These are phyloP conservation scores for Penicillium expansum DNA, from an alignment of 2,329 filamentous ascomycete species.

Conservation along the genomic window DNA sequence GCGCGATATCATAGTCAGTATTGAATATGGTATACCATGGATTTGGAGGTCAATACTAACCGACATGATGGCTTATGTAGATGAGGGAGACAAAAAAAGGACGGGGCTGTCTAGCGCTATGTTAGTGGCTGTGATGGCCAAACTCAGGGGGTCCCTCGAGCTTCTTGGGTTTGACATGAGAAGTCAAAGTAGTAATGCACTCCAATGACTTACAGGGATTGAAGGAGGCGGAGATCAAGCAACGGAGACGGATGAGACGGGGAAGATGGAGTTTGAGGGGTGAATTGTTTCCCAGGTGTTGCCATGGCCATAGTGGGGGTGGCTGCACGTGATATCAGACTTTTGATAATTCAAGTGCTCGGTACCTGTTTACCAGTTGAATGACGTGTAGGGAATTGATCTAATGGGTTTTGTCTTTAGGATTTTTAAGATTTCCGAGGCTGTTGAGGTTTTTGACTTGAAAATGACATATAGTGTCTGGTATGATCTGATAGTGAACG, in stretches of 20 bases:
- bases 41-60: conserved; percentile 24
- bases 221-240: conserved; percentile 10
- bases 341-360: conserved; percentile 17
- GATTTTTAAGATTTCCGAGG: neutral
- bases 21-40: neutral
- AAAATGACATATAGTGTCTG: neutral
- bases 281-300: conserved; percentile 33
- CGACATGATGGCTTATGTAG: conserved; percentile 34
- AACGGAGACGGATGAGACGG: conserved; percentile 19
- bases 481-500: neutral
- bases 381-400: neutral
- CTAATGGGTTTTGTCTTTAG: neutral
- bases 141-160: neutral
- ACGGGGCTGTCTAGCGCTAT: conserved; percentile 30
- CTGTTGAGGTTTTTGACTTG: neutral
- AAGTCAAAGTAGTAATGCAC: neutral
- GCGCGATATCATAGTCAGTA: conserved; percentile 15
- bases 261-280: conserved; percentile 35
- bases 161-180: neutral
- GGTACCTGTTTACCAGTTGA: neutral
- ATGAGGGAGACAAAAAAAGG: conserved; percentile 20
- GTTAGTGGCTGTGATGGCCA: conserved; percentile 26
- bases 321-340: conserved; percentile 25
- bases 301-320: conserved; percentile 34
- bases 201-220: conserved; percentile 10